phyloP scores from a whole-genome alignment of 1,284 basidiomycete species.

The Ganoderma multipileum region DNA sequence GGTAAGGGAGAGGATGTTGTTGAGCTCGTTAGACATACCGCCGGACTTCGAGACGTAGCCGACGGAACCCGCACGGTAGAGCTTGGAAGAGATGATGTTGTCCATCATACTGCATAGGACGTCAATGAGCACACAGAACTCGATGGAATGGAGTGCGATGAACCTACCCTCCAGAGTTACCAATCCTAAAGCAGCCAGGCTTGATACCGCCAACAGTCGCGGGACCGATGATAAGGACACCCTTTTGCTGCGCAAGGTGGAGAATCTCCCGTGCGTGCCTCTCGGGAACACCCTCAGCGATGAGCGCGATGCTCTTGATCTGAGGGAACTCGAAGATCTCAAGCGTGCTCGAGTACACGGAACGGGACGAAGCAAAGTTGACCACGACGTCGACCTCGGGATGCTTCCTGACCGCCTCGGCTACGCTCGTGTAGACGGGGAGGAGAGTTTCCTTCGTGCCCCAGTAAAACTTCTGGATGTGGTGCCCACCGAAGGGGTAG shows the following conservation, averaged over 20 bases:
- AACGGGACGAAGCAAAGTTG: conserved; percentile 96
- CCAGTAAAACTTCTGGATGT: conserved; percentile 99
- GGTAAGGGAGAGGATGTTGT: conserved; percentile 98
- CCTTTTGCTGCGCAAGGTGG: conserved; percentile 86
- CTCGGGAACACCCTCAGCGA: conserved; percentile 99
- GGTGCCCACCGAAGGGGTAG: conserved; percentile 99
- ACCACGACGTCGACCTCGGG: conserved; percentile 97
- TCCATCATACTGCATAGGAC: conserved; percentile 89
- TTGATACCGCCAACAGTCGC: conserved; percentile 99
- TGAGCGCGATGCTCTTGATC: conserved; percentile 90
- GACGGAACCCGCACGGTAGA: conserved; percentile 97
- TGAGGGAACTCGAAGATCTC: conserved; percentile 81
- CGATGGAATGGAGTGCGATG: neutral
- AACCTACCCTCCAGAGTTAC: conserved; percentile 93
- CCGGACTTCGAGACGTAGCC: conserved; percentile 99
- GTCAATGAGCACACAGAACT: neutral
- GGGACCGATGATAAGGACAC: conserved; percentile 96
- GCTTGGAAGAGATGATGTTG: conserved; percentile 98
- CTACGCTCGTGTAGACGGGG: conserved; percentile 94
- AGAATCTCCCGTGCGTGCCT: conserved; percentile 97
- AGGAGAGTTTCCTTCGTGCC: conserved; percentile 98
- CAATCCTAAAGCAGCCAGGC: conserved; percentile 99
- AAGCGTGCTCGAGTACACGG: conserved; percentile 94
- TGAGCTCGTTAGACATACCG: conserved; percentile 99
- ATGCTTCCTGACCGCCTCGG: conserved; percentile 95